Evolutionary conservation across 2,329 filamentous ascomycete genomes (phyloP).

Genomic region (Clonostachys rosea): DNA sequence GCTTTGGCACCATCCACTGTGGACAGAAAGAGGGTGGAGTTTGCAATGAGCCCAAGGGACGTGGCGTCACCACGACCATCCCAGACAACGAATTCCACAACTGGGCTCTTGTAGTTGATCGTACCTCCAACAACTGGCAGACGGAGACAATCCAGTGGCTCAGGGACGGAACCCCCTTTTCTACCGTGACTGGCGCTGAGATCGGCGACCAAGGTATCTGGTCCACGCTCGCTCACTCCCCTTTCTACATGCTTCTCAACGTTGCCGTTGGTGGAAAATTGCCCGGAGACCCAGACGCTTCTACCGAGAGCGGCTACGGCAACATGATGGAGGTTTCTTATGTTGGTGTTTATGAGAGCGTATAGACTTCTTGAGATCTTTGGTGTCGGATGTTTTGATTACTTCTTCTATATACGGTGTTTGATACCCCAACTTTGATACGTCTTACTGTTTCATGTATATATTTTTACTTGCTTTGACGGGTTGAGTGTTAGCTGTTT

Average conservation of each 20-base stretch:
- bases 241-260: conserved; percentile 41
- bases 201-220: conserved; percentile 35
- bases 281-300: conserved; percentile 24
- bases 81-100: conserved; percentile 41
- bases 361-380: neutral
- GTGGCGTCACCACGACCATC: conserved; percentile 26
- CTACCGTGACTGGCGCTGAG: conserved; percentile 32
- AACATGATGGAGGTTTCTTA: conserved; percentile 35
- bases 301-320: conserved; percentile 26
- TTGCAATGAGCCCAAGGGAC: conserved; percentile 41
- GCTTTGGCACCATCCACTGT: conserved; percentile 44
- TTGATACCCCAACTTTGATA: neutral
- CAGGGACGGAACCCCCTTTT: conserved; percentile 36
- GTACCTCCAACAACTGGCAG: conserved; percentile 34
- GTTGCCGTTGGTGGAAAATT: conserved; percentile 41
- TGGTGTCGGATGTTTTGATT: neutral
- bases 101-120: conserved; percentile 43
- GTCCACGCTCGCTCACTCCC: conserved; percentile 33
- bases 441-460: neutral
- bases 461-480: neutral
- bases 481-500: no score
- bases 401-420: neutral
- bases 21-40: conserved; percentile 32
- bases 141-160: conserved; percentile 44
- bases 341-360: conserved; percentile 28